Percentiles rank a stretch among this genome's conserved stretches.
phyloP scores from a whole-genome alignment of 805 yeast species.

The Yamadazyma akitaensis region DNA sequence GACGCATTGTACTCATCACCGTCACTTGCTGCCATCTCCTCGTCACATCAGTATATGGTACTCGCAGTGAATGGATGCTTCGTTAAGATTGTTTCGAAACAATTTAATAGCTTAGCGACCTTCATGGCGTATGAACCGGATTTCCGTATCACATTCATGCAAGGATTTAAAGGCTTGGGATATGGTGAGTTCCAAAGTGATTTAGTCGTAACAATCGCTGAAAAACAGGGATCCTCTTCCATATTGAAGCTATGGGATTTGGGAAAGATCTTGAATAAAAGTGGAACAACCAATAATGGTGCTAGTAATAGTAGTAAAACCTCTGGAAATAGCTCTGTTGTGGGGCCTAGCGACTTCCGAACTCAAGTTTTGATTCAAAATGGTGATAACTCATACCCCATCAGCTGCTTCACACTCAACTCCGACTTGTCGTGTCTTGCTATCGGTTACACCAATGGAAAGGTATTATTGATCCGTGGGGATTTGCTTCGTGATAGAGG shows the following conservation, averaged over 20 bases:
- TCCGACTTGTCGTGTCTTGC: slow-evolving; percentile 61
- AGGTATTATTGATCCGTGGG: slow-evolving; percentile 78
- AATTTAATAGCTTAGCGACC: slow-evolving; percentile 43
- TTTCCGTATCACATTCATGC: slow-evolving; percentile 58
- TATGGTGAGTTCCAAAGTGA: slow-evolving; percentile 45
- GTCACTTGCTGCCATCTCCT: slow-evolving; percentile 58
- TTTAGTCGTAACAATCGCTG: slow-evolving; percentile 69
- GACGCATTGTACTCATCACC: slow-evolving; percentile 79
- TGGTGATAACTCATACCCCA: slow-evolving; percentile 75
- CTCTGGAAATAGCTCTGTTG: neutral
- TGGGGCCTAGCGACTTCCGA: slow-evolving; percentile 35
- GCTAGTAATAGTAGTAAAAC: too few species aligned
- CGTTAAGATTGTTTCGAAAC: slow-evolving; percentile 54
- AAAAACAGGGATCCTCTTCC: slow-evolving; percentile 67
- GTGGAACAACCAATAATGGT: neutral
- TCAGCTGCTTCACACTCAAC: slow-evolving; percentile 60
- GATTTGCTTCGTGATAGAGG: slow-evolving; percentile 88
- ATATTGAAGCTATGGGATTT: slow-evolving; percentile 73
- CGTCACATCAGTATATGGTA: slow-evolving; percentile 54
- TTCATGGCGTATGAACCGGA: slow-evolving; percentile 67
- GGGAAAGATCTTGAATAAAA: slow-evolving; percentile 41
- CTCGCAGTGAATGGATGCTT: slow-evolving; percentile 53
- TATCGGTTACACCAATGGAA: slow-evolving; percentile 81
- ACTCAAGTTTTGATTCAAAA: slow-evolving; percentile 62
- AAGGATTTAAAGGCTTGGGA: neutral